phyloP scores from a whole-genome alignment of 192 early-diverging fungal species.

The Phycomyces blakesleeanus region DNA sequence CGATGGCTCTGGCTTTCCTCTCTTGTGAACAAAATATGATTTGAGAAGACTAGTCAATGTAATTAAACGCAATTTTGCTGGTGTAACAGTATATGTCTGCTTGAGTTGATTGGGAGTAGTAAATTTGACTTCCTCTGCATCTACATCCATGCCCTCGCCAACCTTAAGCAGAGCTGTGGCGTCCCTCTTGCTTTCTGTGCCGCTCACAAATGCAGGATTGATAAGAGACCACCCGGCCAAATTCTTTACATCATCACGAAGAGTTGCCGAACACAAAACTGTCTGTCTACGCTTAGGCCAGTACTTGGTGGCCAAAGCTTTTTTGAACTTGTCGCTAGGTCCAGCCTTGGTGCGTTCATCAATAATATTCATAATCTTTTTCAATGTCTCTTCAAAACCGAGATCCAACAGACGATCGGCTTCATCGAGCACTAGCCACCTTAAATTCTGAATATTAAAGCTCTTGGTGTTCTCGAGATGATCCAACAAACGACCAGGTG shows the following conservation, averaged over 20 bases:
- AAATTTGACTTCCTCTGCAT: slow-evolving; percentile 47
- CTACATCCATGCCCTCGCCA: slow-evolving; percentile 12
- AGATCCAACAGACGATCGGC: slow-evolving; percentile 95
- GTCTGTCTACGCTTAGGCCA: slow-evolving; percentile 70
- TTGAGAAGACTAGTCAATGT: slow-evolving; percentile 76
- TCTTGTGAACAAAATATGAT: slow-evolving; percentile 35
- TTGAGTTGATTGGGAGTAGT: slow-evolving; percentile 83
- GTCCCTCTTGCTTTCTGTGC: slow-evolving; percentile 35
- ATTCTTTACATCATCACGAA: slow-evolving; percentile 76
- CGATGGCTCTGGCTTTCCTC: slow-evolving; percentile 12
- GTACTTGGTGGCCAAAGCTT: slow-evolving; percentile 26
- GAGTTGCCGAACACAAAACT: slow-evolving; percentile 89
- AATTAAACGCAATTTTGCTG: slow-evolving; percentile 91
- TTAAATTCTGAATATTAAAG: slow-evolving; percentile 78
- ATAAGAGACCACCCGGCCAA: slow-evolving; percentile 76
- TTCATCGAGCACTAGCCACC: slow-evolving; percentile 97
- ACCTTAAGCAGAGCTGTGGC: not conserved
- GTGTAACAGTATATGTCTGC: slow-evolving; percentile 80
- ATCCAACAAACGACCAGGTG: slow-evolving; percentile 92
- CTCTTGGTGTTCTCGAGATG: slow-evolving; percentile 81
- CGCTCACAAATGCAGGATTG: slow-evolving; percentile 78
- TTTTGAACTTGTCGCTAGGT: slow-evolving; percentile 30
- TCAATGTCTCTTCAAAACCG: slow-evolving; percentile 82
- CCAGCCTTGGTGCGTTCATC: slow-evolving; percentile 44
- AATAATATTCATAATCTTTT: slow-evolving; percentile 63